These are phyloP conservation scores for Penicillium taxi DNA, from an alignment of 495 filamentous ascomycete genomes.

Conservation along the genomic window DNA sequence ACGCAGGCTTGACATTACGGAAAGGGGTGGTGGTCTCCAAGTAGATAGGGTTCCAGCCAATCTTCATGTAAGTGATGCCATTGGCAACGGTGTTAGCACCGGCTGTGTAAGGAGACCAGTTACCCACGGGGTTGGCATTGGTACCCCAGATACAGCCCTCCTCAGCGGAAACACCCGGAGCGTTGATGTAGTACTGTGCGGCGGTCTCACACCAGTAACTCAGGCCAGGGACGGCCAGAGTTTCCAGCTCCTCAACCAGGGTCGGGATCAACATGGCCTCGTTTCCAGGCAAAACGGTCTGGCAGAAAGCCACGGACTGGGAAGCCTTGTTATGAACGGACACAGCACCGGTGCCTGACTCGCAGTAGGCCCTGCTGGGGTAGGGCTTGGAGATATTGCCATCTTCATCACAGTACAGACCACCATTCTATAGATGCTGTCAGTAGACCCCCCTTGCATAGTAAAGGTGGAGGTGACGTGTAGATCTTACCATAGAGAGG, in stretches of 20 bases:
- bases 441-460: slow-evolving; percentile 14
- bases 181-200: slow-evolving; percentile 79
- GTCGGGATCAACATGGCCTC: slow-evolving; percentile 85
- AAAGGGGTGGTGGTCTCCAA: slow-evolving; percentile 51
- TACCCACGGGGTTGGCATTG: slow-evolving; percentile 55
- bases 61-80: slow-evolving; percentile 65
- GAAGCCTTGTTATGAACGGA: slow-evolving; percentile 55
- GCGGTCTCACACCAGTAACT: slow-evolving; percentile 67
- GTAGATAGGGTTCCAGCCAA: slow-evolving; percentile 77
- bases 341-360: slow-evolving; percentile 59
- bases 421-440: slow-evolving; percentile 54
- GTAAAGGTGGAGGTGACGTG: slow-evolving; percentile 14
- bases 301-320: slow-evolving; percentile 62
- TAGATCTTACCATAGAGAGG: slow-evolving; percentile 68
- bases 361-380: slow-evolving; percentile 59
- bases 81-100: slow-evolving; percentile 61
- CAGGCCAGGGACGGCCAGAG: slow-evolving; percentile 62
- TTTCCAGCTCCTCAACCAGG: slow-evolving; percentile 43
- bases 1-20: slow-evolving; percentile 50
- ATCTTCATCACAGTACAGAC: slow-evolving; percentile 62
- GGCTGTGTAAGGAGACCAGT: slow-evolving; percentile 75
- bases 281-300: slow-evolving; percentile 78
- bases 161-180: slow-evolving; percentile 53
- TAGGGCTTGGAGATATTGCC: slow-evolving; percentile 68
- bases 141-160: slow-evolving; percentile 69